These are phyloP conservation scores for Aspergillus carbonarius DNA, from an alignment of 2,329 filamentous ascomycete species.

Conservation along the genomic window DNA sequence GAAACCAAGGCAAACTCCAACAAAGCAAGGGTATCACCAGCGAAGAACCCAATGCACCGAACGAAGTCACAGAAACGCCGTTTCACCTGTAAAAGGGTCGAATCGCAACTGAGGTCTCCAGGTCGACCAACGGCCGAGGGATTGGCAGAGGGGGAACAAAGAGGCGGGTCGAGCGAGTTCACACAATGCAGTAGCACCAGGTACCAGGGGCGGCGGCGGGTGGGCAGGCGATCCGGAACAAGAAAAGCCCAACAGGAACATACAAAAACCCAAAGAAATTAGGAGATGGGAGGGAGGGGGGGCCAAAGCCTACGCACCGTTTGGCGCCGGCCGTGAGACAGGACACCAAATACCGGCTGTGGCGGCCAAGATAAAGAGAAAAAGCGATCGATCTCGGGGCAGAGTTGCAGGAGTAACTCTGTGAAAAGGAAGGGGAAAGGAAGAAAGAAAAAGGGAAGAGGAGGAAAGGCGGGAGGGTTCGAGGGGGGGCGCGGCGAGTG, in stretches of 20 bases:
- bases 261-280: conserved; percentile 18
- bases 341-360: conserved; percentile 48
- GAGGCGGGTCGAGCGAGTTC: conserved; percentile 13
- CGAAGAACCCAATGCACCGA: conserved; percentile 31
- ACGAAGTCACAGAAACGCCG: conserved; percentile 24
- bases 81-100: conserved; percentile 23
- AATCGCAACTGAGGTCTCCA: conserved; percentile 21
- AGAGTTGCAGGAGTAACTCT: conserved; percentile 27
- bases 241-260: conserved; percentile 16
- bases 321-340: conserved; percentile 48
- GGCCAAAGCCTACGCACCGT: conserved; percentile 48
- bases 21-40: conserved; percentile 38
- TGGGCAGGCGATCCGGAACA: conserved; percentile 18
- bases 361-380: conserved; percentile 39
- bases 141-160: conserved; percentile 7
- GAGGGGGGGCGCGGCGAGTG: conserved; percentile 6
- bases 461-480: conserved; percentile 16
- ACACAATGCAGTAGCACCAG: conserved; percentile 9
- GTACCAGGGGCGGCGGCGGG: conserved; percentile 16
- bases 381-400: conserved; percentile 37
- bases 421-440: conserved; percentile 17
- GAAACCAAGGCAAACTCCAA: conserved; percentile 28
- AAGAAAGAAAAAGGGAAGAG: conserved; percentile 15
- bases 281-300: conserved; percentile 27
- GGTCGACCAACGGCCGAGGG: conserved; percentile 6